Base-by-base conservation (phyloP, 768 basidiomycete genomes). In the Myochromella boudieri region DNA sequence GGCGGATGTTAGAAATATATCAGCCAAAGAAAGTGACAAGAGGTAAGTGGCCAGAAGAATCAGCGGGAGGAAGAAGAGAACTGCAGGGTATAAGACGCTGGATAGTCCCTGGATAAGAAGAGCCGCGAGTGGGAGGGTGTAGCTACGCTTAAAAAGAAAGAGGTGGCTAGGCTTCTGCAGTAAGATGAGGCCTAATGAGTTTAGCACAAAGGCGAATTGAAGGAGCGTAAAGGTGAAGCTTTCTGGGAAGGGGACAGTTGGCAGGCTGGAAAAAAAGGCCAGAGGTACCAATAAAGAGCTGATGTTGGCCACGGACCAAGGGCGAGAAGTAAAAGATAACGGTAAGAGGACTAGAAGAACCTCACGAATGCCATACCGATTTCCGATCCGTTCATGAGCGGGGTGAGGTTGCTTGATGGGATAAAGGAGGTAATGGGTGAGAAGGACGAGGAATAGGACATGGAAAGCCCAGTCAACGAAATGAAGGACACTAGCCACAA, bases 1-100 rank as follows among this genome's bases (percentile, higher is more conserved):
- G 21, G 40, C 27, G n/a, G 31, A 34, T 20, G 43, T 37, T 34
- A 59, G 49, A 41, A 70, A 66, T 1, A 61, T 62, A 45, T 79
- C 75, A 9, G 60, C 60, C 17, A 84, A 59, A 0, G 82, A 77
- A 17, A 68, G 54, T 2, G 78, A 81, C 20, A 83, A 54, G 28
- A 80, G 64, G 51, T 67, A 69, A 14, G 67, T 56, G 7, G 73
- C 61, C 3, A 78, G 38, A 14, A 80, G 37, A n/a, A 76, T 53
- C 2, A 70, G 64, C 0, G 81, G 81, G 17, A 78, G 52, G 59
- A 80, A 80, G 54, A 78, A 78, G 6, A 70, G 34, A 3, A 71
- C 32, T 4, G 72, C 57, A 0, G 79, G 77, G 14, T 64, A 46
- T 34, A 75, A 54, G 14, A 72, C 61, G 25, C 61, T 60, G 2